A percentile compares a stretch with the other conserved stretches of the same genome.
phyloP scores from a whole-genome alignment of 345 rosid species.

The Bretschneidera sinensis region DNA sequence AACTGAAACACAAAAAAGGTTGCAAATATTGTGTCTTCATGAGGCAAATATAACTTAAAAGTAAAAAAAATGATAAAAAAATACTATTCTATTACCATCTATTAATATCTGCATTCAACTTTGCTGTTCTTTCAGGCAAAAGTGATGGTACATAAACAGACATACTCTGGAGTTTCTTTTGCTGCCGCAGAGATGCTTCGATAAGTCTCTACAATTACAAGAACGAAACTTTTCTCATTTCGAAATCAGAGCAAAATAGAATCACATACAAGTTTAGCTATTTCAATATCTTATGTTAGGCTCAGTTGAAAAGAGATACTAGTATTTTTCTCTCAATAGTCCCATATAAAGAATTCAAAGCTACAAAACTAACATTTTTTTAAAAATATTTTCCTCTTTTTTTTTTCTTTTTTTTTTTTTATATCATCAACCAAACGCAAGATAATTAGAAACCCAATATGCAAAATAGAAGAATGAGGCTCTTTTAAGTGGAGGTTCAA shows the following conservation, averaged over 20 bases:
- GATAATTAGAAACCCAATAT: neutral
- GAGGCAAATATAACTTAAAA: neutral
- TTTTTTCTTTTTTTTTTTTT: too few relatives aligned
- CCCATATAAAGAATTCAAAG: too few relatives aligned
- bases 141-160: constrained; percentile 44
- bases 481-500: neutral
- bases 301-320: neutral
- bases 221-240: neutral
- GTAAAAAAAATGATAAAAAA: neutral
- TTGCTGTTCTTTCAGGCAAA: constrained; percentile 37
- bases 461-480: neutral
- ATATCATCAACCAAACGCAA: neutral
- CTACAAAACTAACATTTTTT: too few relatives aligned
- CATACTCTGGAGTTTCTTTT: constrained; percentile 67
- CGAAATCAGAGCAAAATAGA: neutral
- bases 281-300: neutral
- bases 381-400: too few relatives aligned
- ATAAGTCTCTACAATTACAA: constrained; percentile 59
- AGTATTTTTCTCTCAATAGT: neutral
- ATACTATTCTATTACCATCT: constrained; percentile 31
- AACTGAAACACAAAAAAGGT: constrained; percentile 28
- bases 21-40: constrained; percentile 1
- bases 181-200: constrained; percentile 63
- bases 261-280: too few relatives aligned
- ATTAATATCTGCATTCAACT: constrained; percentile 38